phyloP scores from a whole-genome alignment of 1,284 basidiomycete genomes.

The Malassezia obtusa region DNA sequence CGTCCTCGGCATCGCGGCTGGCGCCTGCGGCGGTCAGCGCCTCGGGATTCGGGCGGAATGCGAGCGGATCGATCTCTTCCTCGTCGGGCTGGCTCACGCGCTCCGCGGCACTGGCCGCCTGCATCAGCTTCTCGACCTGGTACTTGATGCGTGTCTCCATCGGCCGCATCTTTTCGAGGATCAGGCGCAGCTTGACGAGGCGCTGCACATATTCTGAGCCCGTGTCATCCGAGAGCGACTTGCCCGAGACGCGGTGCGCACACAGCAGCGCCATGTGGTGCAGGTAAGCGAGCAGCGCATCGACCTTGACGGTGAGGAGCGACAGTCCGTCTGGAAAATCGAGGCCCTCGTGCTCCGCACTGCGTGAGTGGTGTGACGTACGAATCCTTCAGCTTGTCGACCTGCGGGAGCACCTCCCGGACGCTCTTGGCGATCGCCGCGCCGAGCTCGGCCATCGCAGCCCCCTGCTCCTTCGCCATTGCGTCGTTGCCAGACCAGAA shows the following conservation, averaged over 20 bases:
- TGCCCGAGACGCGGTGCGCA: constrained; percentile 26
- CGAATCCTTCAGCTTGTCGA: constrained; percentile 1
- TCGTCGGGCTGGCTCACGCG: constrained; percentile 9
- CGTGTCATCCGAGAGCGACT: constrained; percentile 17
- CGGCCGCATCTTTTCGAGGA: constrained; percentile 51
- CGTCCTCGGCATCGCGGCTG: not conserved
- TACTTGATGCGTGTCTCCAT: constrained; percentile 80
- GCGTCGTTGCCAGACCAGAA: not conserved
- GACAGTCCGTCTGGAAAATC: constrained; percentile 65
- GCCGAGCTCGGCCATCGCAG: not conserved
- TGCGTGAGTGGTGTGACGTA: not conserved
- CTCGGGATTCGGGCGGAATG: constrained; percentile 76
- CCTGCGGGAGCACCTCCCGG: not conserved
- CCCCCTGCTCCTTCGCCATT: not conserved
- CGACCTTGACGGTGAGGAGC: constrained; percentile 75
- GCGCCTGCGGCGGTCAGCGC: constrained; percentile 12
- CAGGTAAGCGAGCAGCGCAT: constrained; percentile 73
- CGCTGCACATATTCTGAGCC: constrained; percentile 24
- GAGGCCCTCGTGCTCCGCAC: constrained; percentile 5
- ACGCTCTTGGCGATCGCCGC: not conserved
- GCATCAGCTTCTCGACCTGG: constrained; percentile 73
- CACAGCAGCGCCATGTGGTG: constrained; percentile 65
- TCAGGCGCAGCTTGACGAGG: constrained; percentile 31
- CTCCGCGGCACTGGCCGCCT: constrained; percentile 25
- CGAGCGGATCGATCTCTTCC: constrained; percentile 59